phyloP scores from a whole-genome alignment of 2,329 filamentous ascomycete species.

The Alternaria sp. region DNA sequence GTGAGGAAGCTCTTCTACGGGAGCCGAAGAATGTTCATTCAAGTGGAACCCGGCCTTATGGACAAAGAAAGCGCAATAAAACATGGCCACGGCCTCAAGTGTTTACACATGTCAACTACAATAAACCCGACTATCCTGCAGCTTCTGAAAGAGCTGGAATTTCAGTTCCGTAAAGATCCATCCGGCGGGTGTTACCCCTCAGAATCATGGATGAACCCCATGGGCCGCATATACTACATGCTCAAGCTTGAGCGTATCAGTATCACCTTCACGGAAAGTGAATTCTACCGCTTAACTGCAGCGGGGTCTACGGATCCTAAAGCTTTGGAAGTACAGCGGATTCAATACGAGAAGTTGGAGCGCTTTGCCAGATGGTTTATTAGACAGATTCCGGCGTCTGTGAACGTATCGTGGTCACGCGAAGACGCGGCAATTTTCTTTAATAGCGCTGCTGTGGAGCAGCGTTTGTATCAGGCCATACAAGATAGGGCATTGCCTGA shows the following conservation, averaged over 20 bases:
- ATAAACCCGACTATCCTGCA: not conserved
- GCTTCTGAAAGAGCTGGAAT: not conserved
- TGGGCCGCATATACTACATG: not conserved
- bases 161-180: not conserved
- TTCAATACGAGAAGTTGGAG: not conserved
- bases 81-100: not conserved
- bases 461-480: conserved; percentile 5
- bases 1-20: conserved; percentile 21
- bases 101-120: not conserved
- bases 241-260: not conserved
- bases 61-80: not conserved
- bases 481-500: conserved; percentile 1
- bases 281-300: not conserved
- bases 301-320: not conserved
- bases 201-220: not conserved
- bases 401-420: conserved; percentile 1
- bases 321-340: not conserved
- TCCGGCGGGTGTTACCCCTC: not conserved
- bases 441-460: not conserved
- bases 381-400: conserved; percentile 1
- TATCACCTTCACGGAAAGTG: not conserved
- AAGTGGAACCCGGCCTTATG: not conserved
- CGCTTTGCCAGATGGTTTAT: not conserved
- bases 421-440: conserved; percentile 1
- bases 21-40: conserved; percentile 18